Percentiles rank a stretch among this genome's conserved stretches.
Conservation (phyloP, 2,329 filamentous ascomycete species). For the Exophiala sideris region DNA sequence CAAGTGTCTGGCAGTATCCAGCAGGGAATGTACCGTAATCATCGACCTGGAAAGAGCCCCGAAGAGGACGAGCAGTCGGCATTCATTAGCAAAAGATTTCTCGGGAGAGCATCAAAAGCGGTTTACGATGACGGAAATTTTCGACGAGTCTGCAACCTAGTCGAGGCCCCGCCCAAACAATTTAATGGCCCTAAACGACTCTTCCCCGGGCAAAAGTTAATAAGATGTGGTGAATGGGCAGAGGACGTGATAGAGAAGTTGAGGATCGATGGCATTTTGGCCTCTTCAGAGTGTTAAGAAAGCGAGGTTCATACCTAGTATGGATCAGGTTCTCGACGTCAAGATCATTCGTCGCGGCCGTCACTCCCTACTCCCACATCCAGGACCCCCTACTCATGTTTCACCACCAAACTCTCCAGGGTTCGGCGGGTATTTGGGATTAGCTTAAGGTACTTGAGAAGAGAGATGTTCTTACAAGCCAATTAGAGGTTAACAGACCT, state of each 20-base stretch:
- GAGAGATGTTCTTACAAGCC: no score
- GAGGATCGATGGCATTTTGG: not conserved
- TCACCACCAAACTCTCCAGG: no score
- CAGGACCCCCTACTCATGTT: no score
- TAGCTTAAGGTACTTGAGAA: no score
- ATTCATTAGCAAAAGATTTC: constrained; percentile 9
- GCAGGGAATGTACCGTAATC: constrained; percentile 13
- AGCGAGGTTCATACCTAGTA: not conserved
- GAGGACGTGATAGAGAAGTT: constrained; percentile 6
- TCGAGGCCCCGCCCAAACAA: constrained; percentile 10
- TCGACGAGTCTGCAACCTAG: constrained; percentile 11
- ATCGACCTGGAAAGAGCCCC: constrained; percentile 12
- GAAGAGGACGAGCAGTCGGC: constrained; percentile 16
- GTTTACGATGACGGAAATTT: constrained; percentile 12
- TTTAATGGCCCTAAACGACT: constrained; percentile 10
- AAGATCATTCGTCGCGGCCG: no score
- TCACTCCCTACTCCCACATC: no score
- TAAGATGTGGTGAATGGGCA: constrained; percentile 11
- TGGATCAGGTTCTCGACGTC: no score
- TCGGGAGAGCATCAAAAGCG: constrained; percentile 8
- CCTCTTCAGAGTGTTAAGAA: not conserved
- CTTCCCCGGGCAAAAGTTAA: constrained; percentile 9
- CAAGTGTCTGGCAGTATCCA: constrained; percentile 16
- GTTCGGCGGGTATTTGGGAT: no score
- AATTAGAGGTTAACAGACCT: no score